Conservation (phyloP, 257 asterid genomes). For the Perilla frutescens region DNA sequence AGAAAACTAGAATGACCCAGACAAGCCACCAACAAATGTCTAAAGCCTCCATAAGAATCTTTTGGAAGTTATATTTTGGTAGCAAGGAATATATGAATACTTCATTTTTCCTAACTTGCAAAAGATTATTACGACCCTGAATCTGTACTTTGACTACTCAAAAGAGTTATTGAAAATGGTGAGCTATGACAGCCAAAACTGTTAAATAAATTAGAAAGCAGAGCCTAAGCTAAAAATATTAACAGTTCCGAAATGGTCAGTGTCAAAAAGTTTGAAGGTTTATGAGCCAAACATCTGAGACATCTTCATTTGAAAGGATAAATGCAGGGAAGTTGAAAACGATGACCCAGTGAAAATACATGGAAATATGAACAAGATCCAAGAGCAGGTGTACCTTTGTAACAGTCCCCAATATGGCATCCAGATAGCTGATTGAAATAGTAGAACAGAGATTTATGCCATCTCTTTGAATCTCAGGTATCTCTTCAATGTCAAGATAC, state of each 20-base stretch:
- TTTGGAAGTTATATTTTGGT: too few relatives aligned
- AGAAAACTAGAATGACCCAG: too few relatives aligned
- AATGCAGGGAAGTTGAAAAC: constrained; percentile 17
- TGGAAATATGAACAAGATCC: constrained; percentile 21
- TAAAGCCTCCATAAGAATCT: too few relatives aligned
- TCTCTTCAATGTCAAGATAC: constrained; percentile 89
- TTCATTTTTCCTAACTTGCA: too few relatives aligned
- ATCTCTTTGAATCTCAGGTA: constrained; percentile 95
- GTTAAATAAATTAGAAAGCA: too few relatives aligned
- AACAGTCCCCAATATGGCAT: constrained; percentile 88
- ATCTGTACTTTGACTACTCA: too few relatives aligned
- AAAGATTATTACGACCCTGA: too few relatives aligned
- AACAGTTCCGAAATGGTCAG: background rate
- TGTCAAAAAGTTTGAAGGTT: background rate
- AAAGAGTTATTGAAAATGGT: too few relatives aligned
- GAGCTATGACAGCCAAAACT: too few relatives aligned
- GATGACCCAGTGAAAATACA: constrained; percentile 21
- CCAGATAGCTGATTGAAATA: constrained; percentile 81
- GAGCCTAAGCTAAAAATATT: constrained; percentile 5
- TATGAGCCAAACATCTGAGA: constrained; percentile 5
- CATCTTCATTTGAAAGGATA: constrained; percentile 13
- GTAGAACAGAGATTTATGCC: constrained; percentile 89
- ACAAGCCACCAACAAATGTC: too few relatives aligned
- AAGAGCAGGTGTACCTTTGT: constrained; percentile 57
- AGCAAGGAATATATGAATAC: too few relatives aligned